Base-by-base conservation (phyloP, 345 rosid genomes). In the Arabidopsis arenosa region DNA sequence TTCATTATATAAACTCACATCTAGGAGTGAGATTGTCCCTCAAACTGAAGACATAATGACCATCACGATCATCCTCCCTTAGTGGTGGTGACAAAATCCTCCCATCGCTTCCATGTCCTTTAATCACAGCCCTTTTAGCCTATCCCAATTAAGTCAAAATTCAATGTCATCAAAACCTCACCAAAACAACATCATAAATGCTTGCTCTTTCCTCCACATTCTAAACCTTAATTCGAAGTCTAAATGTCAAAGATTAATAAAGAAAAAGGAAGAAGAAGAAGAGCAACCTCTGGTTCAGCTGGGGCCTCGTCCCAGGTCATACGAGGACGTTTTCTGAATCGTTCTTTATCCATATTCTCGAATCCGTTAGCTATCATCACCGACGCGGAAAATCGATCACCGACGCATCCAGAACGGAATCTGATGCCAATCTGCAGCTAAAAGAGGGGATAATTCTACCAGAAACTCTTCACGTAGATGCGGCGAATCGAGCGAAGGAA, bases 21-120 rank as follows among this genome's bases (percentile, higher is more conserved):
- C 95, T 80, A 26, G 90, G 83, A 70, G 95, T 90, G 72, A 90
- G 88, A 84, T 90, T 90, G 40, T 90, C 95, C 44, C 95, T 84
- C 35, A 86, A 83, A 66, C 66, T 83, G 72, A 82, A 90, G 21
- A 84, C 85, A 45, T 87, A 86, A 86, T 90, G 95, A 14, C 95
- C 95, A 6, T 87, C 90, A 5, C 83, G 86, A 79, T 90, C 95
- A 77, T 87, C 95, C 14, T 87, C 83, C 45, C 92, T 82, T 48
- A 74, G 66, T 0, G 92, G 87, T 60, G 95, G 95, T 43, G 92
- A 84, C 33, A 67, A 74, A 21, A 69, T 65, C 74, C 80, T 82
- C 21, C 83, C 53, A 59, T 74, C 79, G 71, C 41, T 71, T 66
- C 81, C 75, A 33, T 71, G 69, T 70, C 79, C 83, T 63, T 61